A percentile compares a stretch with the other conserved stretches of the same genome.
Conservation (phyloP, 805 yeast species). For the Metschnikowia kunwiensis region DNA sequence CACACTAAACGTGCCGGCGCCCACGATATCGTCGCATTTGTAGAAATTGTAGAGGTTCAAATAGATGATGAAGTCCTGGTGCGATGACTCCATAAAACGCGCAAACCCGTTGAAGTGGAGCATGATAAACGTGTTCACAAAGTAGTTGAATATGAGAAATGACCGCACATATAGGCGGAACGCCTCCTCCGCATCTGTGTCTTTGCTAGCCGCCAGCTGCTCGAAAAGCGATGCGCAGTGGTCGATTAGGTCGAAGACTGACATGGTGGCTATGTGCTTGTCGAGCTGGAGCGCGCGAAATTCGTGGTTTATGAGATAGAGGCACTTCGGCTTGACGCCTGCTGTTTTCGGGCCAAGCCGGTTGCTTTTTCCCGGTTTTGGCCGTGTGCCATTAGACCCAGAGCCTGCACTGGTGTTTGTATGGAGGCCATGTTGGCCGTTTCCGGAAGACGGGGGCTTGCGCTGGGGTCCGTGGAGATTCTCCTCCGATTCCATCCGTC, state of each 20-base stretch:
- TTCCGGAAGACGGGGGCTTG: too few relatives aligned
- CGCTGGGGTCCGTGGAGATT: too few relatives aligned
- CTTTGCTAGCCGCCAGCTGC: slow-evolving; percentile 21
- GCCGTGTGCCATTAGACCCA: too few relatives aligned
- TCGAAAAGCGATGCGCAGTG: slow-evolving; percentile 39
- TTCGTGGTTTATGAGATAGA: slow-evolving; percentile 26
- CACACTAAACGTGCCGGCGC: slow-evolving; percentile 20
- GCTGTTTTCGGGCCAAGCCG: background rate
- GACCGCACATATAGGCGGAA: slow-evolving; percentile 33
- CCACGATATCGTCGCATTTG: slow-evolving; percentile 27
- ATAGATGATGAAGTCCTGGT: slow-evolving; percentile 40
- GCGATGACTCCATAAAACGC: slow-evolving; percentile 34
- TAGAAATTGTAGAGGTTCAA: slow-evolving; percentile 41
- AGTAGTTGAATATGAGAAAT: slow-evolving; percentile 41
- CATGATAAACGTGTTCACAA: slow-evolving; percentile 42
- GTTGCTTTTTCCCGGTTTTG: too few relatives aligned
- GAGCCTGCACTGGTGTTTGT: too few relatives aligned
- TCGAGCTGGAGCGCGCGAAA: slow-evolving; percentile 40
- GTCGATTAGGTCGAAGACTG: slow-evolving; percentile 42
- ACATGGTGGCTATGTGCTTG: slow-evolving; percentile 24
- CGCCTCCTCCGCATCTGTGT: slow-evolving; percentile 11
- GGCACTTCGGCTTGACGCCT: background rate
- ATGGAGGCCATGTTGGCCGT: too few relatives aligned
- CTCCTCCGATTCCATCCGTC: too few relatives aligned
- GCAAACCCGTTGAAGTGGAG: slow-evolving; percentile 42